Conservation (phyloP, 2,329 filamentous ascomycete species). For the Chaetomium olivaceum region DNA sequence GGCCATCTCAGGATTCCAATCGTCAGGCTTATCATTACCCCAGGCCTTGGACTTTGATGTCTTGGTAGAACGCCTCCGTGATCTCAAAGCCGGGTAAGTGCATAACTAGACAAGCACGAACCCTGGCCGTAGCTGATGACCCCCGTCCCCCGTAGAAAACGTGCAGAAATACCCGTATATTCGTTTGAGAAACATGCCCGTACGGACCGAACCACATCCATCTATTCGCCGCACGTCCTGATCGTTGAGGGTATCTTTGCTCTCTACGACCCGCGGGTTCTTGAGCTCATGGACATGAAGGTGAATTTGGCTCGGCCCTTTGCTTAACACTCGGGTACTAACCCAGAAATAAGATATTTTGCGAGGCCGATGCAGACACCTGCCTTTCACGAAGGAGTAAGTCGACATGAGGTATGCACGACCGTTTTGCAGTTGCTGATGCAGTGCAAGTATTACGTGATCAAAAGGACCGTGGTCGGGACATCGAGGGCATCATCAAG, state of each 20-base stretch:
- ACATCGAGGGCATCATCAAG: constrained; percentile 94
- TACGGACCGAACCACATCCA: constrained; percentile 74
- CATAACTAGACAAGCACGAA: not conserved
- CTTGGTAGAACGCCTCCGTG: constrained; percentile 73
- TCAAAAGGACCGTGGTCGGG: constrained; percentile 82
- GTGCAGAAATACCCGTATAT: constrained; percentile 89
- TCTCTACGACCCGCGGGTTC: constrained; percentile 80
- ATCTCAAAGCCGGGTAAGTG: constrained; percentile 86
- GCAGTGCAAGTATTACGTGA: constrained; percentile 70
- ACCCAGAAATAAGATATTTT: constrained; percentile 68
- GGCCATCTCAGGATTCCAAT: not conserved
- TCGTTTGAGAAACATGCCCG: constrained; percentile 92
- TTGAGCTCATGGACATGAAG: constrained; percentile 88
- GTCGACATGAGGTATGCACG: constrained; percentile 36
- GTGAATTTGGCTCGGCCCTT: constrained; percentile 45
- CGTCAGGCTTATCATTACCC: constrained; percentile 14
- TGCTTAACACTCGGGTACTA: not conserved
- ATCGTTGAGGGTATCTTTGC: constrained; percentile 97
- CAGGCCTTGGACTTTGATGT: constrained; percentile 90
- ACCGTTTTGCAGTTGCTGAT: not conserved
- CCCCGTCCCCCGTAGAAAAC: constrained; percentile 58
- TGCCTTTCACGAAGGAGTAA: constrained; percentile 85
- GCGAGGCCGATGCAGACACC: constrained; percentile 92
- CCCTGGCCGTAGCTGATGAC: constrained; percentile 22
- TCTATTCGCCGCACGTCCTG: constrained; percentile 95